Evolutionary conservation across 2,329 filamentous ascomycete species (phyloP).

Genomic region (Xylaria sp.): DNA sequence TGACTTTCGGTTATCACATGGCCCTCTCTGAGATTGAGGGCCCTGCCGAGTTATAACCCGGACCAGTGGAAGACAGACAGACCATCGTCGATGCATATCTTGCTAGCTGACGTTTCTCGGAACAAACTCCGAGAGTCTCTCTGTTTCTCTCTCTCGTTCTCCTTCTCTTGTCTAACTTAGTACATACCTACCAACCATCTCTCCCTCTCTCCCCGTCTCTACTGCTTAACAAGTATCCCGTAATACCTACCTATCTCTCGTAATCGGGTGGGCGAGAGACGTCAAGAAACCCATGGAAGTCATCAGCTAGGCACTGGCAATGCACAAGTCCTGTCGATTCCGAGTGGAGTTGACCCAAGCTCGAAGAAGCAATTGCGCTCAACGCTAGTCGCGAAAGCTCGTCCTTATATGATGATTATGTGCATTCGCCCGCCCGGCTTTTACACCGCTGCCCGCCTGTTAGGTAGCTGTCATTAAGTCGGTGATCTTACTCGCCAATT

Average conservation of each 20-base stretch:
- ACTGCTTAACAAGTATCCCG: no score
- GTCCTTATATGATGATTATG: constrained; percentile 15
- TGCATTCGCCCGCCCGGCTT: constrained; percentile 2
- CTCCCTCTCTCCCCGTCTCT: no score
- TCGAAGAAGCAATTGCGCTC: constrained; percentile 26
- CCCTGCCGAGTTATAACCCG: constrained; percentile 11
- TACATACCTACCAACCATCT: no score
- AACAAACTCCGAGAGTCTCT: neutral
- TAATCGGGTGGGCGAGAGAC: constrained; percentile 7
- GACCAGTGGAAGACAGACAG: neutral
- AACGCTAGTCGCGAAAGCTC: constrained; percentile 18
- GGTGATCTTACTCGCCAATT: constrained; percentile 22
- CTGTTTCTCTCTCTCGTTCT: neutral
- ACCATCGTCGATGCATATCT: neutral
- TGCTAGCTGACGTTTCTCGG: neutral
- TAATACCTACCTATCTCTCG: neutral
- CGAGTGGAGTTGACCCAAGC: constrained; percentile 24
- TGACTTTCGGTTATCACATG: constrained; percentile 19
- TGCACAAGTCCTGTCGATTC: constrained; percentile 13
- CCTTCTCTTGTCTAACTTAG: constrained; percentile 2
- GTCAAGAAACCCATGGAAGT: constrained; percentile 6
- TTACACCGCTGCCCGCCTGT: constrained; percentile 14
- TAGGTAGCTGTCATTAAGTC: constrained; percentile 6
- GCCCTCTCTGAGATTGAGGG: neutral
- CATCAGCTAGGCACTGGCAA: neutral